Evolutionary conservation across 2,329 filamentous ascomycete genomes (phyloP), one percentile per base, ranked within the genome.

Genomic region (Hirsutella rhossiliensis): DNA sequence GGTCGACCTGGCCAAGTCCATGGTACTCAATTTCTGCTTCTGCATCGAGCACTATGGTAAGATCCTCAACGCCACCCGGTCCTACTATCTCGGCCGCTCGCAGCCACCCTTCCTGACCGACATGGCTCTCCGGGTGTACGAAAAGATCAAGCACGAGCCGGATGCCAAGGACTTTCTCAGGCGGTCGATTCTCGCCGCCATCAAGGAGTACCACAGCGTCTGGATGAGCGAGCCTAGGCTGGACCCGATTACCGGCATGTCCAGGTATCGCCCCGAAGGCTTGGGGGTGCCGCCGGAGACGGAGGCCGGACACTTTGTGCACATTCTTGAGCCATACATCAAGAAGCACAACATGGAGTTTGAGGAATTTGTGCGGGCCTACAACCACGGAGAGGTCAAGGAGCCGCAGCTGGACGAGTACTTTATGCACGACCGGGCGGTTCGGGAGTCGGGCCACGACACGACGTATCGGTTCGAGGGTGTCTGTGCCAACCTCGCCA

Each of bases 41-140:
- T 94, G 87, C 66, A 97, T 98, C 64, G 82, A 89, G 61, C 90
- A 98, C 64, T 98, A 98, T 60, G 90, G 89, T 56, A 98, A 97
- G 69, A 95, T 98, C 47, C 77, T 97, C 52, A 98, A 98, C 63
- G 92, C 92, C 42, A 98, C 92, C 45, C 79, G 92, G 31, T 89
- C 89, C 2, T 98, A 98, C 71, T 98, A 98, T 59, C 79, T 98
- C 15, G 84, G 80, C 50, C 83, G 92, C 46, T 96, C 92, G 2
- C 92, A 98, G 63, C 92, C 92, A 2, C 92, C 92, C 0, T 97
- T 98, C 67, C 69, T 98, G 45, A 98, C 92, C 2, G 92, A 98
- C 63, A 96, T 98, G 88, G 85, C 90, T 11, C 72, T 97, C 41
- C 83, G 88, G 44, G 87, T 95, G 37, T 97, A 92, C 60, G 88